Evolutionary conservation across 305 asterid genomes (phyloP).

Genomic region (Fraxinus greggii): DNA sequence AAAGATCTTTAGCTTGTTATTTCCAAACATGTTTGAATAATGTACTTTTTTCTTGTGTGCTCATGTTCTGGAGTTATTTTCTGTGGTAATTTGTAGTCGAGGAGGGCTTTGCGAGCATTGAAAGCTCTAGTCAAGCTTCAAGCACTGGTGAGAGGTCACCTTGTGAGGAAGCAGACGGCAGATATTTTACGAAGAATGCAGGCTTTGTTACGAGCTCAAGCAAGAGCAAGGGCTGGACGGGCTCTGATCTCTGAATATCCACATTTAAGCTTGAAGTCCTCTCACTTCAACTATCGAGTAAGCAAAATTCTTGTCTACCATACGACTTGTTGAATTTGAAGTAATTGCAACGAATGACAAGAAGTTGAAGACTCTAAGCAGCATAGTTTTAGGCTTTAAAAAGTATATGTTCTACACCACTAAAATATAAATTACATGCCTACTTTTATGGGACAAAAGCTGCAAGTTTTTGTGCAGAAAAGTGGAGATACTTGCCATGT

Average conservation of each 20-base stretch:
- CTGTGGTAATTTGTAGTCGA: constrained; percentile 39
- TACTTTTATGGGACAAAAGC: not conserved
- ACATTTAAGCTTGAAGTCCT: constrained; percentile 47
- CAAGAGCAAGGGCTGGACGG: constrained; percentile 54
- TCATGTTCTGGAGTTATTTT: not conserved
- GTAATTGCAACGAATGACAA: not conserved
- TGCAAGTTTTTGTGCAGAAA: not conserved
- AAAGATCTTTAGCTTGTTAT: not conserved
- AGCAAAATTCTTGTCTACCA: constrained; percentile 18
- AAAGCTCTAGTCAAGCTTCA: constrained; percentile 85
- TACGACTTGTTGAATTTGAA: not conserved
- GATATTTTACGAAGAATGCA: constrained; percentile 49
- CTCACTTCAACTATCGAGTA: constrained; percentile 49
- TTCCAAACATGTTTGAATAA: not conserved
- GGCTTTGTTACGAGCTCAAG: constrained; percentile 62
- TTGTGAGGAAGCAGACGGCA: constrained; percentile 68
- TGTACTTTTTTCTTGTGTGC: not conserved
- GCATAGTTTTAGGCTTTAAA: not conserved
- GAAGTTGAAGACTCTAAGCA: not conserved
- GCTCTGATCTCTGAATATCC: constrained; percentile 49
- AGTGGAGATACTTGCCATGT: not conserved
- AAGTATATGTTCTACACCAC: not conserved
- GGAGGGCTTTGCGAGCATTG: constrained; percentile 77
- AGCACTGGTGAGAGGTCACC: constrained; percentile 80
- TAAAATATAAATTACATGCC: not conserved